A percentile compares a stretch with the other conserved stretches of the same genome.
phyloP scores from a whole-genome alignment of 805 yeast species.

The Metschnikowia baotianmanensis region DNA sequence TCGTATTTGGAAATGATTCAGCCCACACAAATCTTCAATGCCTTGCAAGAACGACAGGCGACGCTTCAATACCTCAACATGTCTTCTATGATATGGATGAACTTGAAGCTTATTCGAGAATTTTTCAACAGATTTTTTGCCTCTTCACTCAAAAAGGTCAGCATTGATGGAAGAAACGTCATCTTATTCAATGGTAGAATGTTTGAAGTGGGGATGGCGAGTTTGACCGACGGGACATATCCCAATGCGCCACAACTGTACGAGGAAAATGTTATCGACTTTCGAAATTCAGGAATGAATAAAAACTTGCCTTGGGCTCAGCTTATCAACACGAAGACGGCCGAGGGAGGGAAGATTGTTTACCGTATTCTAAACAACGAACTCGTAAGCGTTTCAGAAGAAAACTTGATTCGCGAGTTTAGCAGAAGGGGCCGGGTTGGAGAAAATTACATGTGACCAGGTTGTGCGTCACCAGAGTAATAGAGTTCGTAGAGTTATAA shows the following conservation, averaged over 20 bases:
- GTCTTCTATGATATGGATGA: slow-evolving; percentile 49
- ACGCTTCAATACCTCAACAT: slow-evolving; percentile 39
- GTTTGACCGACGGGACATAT: background rate
- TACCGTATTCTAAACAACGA: slow-evolving; percentile 31
- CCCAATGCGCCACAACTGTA: background rate
- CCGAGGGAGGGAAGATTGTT: slow-evolving; percentile 12
- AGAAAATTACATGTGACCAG: slow-evolving; percentile 34
- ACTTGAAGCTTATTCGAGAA: slow-evolving; percentile 34
- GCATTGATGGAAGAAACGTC: slow-evolving; percentile 9
- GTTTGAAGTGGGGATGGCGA: slow-evolving; percentile 5
- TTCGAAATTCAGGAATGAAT: slow-evolving; percentile 51
- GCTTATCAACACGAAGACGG: slow-evolving; percentile 12
- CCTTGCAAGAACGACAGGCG: slow-evolving; percentile 9
- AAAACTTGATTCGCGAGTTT: slow-evolving; percentile 31
- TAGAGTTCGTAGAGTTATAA: no score
- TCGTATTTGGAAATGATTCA: slow-evolving; percentile 28
- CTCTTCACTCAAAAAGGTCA: slow-evolving; percentile 1
- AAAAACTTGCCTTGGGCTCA: slow-evolving; percentile 47
- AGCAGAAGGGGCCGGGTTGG: slow-evolving; percentile 42
- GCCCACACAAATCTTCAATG: slow-evolving; percentile 31
- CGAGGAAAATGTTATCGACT: slow-evolving; percentile 26
- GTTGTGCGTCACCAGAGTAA: no score
- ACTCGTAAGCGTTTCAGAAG: slow-evolving; percentile 30
- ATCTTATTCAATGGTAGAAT: slow-evolving; percentile 6
- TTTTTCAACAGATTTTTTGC: slow-evolving; percentile 23